Conservation (phyloP, 1,139 yeast species). For the Sugiyamaella neomexicana region DNA sequence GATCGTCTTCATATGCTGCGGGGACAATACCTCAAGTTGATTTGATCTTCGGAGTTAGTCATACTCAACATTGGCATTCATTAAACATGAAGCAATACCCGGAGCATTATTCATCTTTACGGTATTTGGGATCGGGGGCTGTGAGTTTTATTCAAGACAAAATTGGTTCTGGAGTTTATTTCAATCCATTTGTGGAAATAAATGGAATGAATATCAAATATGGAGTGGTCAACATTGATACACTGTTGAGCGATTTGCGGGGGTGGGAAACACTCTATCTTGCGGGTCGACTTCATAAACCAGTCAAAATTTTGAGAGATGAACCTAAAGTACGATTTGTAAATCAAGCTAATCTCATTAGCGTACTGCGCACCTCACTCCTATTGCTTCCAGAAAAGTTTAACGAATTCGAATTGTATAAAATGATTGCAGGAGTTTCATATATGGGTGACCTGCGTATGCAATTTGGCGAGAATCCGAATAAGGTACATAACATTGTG, state of each 20-base stretch:
- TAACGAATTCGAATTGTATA: slow-evolving; percentile 66
- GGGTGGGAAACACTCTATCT: slow-evolving; percentile 85
- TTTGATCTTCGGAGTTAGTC: slow-evolving; percentile 78
- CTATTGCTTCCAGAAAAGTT: slow-evolving; percentile 55
- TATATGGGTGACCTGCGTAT: slow-evolving; percentile 91
- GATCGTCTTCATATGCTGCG: slow-evolving; percentile 37
- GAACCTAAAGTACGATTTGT: slow-evolving; percentile 61
- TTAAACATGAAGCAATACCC: slow-evolving; percentile 65
- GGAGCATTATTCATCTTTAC: slow-evolving; percentile 72
- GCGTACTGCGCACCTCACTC: slow-evolving; percentile 76
- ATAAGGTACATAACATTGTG: slow-evolving; percentile 83
- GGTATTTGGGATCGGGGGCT: slow-evolving; percentile 58
- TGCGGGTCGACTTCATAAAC: slow-evolving; percentile 94
- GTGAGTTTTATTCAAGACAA: slow-evolving; percentile 59
- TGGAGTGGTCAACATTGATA: slow-evolving; percentile 72
- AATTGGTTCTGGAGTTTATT: slow-evolving; percentile 89
- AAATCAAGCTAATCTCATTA: slow-evolving; percentile 73
- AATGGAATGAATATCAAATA: slow-evolving; percentile 70
- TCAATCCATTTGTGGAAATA: slow-evolving; percentile 81
- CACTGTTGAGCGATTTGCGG: slow-evolving; percentile 63
- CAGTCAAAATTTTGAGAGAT: slow-evolving; percentile 73
- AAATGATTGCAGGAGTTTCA: slow-evolving; percentile 74
- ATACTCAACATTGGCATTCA: slow-evolving; percentile 73
- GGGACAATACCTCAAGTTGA: slow-evolving; percentile 69
- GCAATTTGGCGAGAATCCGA: slow-evolving; percentile 85